Percentiles rank a stretch among this genome's conserved stretches.
Evolutionary conservation across 2,329 filamentous ascomycete species (phyloP).

Genomic region (Trichoderma semiorbis): DNA sequence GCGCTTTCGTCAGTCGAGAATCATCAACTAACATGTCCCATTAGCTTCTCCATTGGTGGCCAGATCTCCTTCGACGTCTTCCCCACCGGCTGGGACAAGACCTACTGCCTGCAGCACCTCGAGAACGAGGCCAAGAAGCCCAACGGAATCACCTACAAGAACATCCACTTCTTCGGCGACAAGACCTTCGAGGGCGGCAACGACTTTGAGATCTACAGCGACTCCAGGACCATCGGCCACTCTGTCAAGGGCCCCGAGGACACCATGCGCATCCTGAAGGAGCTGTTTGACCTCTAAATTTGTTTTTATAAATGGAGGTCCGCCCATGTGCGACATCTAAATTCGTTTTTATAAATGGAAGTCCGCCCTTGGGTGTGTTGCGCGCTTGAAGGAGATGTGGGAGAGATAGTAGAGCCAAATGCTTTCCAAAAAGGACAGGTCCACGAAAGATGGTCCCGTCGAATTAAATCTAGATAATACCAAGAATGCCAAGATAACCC

Average conservation of each 20-base stretch:
- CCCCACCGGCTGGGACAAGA: constrained; percentile 97
- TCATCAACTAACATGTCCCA: neutral
- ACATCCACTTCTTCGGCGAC: constrained; percentile 97
- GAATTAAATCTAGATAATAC: constrained; percentile 8
- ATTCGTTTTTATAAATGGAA: neutral
- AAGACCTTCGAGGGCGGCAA: constrained; percentile 91
- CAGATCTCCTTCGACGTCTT: constrained; percentile 99
- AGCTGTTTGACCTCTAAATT: constrained; percentile 67
- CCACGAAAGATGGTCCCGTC: neutral
- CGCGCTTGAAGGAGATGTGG: neutral
- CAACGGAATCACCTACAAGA: constrained; percentile 74
- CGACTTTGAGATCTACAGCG: constrained; percentile 89
- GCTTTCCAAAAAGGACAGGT: neutral
- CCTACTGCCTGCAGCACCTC: constrained; percentile 86
- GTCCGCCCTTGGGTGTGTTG: neutral
- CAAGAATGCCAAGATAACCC: neutral
- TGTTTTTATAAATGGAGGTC: neutral
- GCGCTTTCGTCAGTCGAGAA: neutral
- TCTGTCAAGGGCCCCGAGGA: constrained; percentile 77
- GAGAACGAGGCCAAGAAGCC: constrained; percentile 71
- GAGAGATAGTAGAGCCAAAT: neutral
- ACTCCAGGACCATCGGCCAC: constrained; percentile 80
- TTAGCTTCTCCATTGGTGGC: constrained; percentile 86
- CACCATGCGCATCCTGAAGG: constrained; percentile 73
- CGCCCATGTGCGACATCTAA: constrained; percentile 44